Evolutionary conservation across 805 yeast genomes (phyloP), one percentile per base, ranked within the genome.

Genomic region (Lipomyces anomalus): DNA sequence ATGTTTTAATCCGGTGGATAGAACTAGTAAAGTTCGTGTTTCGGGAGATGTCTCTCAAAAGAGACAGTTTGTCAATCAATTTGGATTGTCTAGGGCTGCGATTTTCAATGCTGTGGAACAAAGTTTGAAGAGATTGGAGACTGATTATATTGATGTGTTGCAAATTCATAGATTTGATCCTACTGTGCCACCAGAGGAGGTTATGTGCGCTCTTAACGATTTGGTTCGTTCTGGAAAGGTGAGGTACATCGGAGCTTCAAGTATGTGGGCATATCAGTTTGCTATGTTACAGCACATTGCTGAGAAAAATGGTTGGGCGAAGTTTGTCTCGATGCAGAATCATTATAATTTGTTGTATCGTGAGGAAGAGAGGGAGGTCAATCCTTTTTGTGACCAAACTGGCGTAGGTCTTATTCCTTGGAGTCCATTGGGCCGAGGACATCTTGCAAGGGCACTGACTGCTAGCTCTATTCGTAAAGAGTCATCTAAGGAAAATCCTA

Each of bases 301-400:
- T 3, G 82, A 79, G 46, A 67, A 67, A 57, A 52, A 71, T 52
- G 72, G 72, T 28, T 80, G 81, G 81, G 67, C 67, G 50, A 78
- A 76, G 58, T 80, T 80, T 51, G 68, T 80, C 43, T 66, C 74
- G 18, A 73, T 78, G 75, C 85, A 80, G 62, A 73, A 73, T 50
- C 72, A 65, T 57, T 76, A 78, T 61, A 79, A 77, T 55, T 63
- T 80, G 50, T 42, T 79, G 3, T 67, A 75, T 53, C 66, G 86
- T 13, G 84, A 79, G 57, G 84, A 79, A 45, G 86, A 80, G 59
- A 63, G 78, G 16, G 85, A 80, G 57, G 65, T 78, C 71, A 74
- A 70, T 47, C 76, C 74, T 22, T 80, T 66, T 59, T 76, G 82
- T 50, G 63, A 73, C 20, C 67, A 64, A 38, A 71, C 73, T n/a